Conservation (phyloP, 768 basidiomycete species). For the Auriculariales sp. region DNA sequence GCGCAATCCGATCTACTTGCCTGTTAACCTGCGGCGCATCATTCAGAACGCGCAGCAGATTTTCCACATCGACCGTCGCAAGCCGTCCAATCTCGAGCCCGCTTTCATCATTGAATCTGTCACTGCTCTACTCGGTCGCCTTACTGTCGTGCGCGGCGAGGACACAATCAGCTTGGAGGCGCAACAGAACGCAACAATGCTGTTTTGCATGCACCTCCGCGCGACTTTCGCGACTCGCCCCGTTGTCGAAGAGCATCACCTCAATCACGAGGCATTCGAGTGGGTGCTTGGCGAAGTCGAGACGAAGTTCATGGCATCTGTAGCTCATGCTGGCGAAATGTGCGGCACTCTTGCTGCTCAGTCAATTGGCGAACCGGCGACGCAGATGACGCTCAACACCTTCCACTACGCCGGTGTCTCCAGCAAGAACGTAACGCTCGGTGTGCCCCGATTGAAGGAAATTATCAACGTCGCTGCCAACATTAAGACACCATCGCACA, state of each 20-base stretch:
- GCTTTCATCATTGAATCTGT: conserved; percentile 74
- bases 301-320: conserved; percentile 84
- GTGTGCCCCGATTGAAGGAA: conserved; percentile 97
- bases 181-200: conserved; percentile 78
- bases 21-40: conserved; percentile 90
- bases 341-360: conserved; percentile 96
- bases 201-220: conserved; percentile 87
- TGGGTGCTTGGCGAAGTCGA: conserved; percentile 97
- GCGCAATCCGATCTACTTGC: conserved; percentile 66
- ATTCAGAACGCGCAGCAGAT: conserved; percentile 92
- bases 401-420: conserved; percentile 99
- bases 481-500: conserved; percentile 96
- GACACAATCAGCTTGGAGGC: conserved; percentile 62
- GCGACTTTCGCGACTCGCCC: conserved; percentile 77
- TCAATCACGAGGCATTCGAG: conserved; percentile 89
- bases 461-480: conserved; percentile 98
- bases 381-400: conserved; percentile 98
- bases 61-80: conserved; percentile 90
- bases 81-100: conserved; percentile 86
- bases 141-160: conserved; percentile 79
- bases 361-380: conserved; percentile 98
- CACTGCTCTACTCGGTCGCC: conserved; percentile 52
- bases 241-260: conserved; percentile 76
- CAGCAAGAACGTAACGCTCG: conserved; percentile 98
- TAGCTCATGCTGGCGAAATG: conserved; percentile 96